phyloP scores from a whole-genome alignment of 352 stramenopile species.

The Globisporangium emineosum region DNA sequence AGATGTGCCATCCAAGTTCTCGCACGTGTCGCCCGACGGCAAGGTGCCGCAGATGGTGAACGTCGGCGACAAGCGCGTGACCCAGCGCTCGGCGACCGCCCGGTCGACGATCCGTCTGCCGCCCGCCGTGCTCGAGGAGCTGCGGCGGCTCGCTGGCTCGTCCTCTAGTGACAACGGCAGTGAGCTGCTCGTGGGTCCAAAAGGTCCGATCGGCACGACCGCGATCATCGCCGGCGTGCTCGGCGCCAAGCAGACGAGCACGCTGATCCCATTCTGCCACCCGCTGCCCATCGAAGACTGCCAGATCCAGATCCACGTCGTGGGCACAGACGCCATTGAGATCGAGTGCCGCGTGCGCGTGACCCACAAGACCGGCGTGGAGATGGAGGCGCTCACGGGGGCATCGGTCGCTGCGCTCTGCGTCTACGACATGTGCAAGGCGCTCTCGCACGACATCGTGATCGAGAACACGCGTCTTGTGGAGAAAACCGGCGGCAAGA shows the following conservation, averaged over 20 bases:
- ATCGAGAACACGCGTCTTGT: constrained; percentile 91
- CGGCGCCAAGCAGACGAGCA: constrained; percentile 91
- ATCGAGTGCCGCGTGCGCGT: constrained; percentile 89
- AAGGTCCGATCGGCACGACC: constrained; percentile 91
- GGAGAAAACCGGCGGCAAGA: constrained; percentile 91
- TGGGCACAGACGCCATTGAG: constrained; percentile 53
- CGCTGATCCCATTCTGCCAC: constrained; percentile 94
- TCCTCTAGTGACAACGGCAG: constrained; percentile 2
- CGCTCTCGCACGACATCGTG: constrained; percentile 88
- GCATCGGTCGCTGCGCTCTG: constrained; percentile 92
- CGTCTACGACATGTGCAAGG: constrained; percentile 99
- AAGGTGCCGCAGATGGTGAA: constrained; percentile 87
- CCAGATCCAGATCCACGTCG: constrained; percentile 79
- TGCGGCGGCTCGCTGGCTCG: constrained; percentile 29
- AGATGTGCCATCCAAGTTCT: constrained; percentile 35
- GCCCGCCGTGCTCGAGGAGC: constrained; percentile 66
- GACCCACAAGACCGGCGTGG: constrained; percentile 93
- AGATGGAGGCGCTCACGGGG: constrained; percentile 95
- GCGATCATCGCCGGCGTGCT: constrained; percentile 92
- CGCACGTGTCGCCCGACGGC: constrained; percentile 49
- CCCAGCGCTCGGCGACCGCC: constrained; percentile 77
- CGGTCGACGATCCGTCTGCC: constrained; percentile 87
- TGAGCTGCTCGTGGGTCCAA: constrained; percentile 55
- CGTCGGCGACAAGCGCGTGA: constrained; percentile 83
- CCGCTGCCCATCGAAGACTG: constrained; percentile 90